phyloP scores from a whole-genome alignment of 148 eudicot species.

The Vaccinium corymbosum region DNA sequence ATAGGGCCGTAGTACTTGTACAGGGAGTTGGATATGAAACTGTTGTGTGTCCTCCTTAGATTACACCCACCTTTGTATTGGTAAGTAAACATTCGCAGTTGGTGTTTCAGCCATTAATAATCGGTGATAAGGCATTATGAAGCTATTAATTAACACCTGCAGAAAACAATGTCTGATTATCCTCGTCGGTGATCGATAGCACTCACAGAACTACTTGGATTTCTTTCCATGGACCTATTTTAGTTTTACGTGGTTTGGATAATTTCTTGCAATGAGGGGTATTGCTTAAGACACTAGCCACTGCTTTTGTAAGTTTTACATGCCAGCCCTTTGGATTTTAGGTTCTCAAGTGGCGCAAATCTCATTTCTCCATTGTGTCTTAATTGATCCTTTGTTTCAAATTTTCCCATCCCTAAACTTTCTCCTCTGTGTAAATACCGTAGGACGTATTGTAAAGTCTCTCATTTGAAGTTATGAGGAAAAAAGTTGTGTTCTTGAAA shows the following conservation, averaged over 20 bases:
- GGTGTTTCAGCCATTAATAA: background rate
- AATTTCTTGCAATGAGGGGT: constrained; percentile 4
- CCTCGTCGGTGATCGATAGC: background rate
- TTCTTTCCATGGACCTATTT: background rate
- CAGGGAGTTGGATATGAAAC: background rate
- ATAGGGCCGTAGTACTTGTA: too few species aligned
- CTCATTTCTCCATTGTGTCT: background rate
- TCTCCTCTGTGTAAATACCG: background rate
- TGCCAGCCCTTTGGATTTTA: background rate
- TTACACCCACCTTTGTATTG: background rate
- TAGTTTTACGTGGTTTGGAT: background rate
- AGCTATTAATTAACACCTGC: background rate
- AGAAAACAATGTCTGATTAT: background rate
- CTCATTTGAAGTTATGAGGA: constrained; percentile 5
- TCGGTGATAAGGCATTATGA: background rate
- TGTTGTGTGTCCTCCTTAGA: background rate
- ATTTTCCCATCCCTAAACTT: background rate
- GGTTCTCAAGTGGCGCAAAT: background rate
- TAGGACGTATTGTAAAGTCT: constrained; percentile 1
- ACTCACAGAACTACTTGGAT: background rate
- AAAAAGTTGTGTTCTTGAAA: background rate
- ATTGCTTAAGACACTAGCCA: background rate
- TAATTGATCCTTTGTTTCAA: background rate
- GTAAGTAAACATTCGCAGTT: too few species aligned
- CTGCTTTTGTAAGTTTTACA: constrained; percentile 7